Conservation (phyloP, 2,329 filamentous ascomycete species). For the Escovopsis sp. region DNA sequence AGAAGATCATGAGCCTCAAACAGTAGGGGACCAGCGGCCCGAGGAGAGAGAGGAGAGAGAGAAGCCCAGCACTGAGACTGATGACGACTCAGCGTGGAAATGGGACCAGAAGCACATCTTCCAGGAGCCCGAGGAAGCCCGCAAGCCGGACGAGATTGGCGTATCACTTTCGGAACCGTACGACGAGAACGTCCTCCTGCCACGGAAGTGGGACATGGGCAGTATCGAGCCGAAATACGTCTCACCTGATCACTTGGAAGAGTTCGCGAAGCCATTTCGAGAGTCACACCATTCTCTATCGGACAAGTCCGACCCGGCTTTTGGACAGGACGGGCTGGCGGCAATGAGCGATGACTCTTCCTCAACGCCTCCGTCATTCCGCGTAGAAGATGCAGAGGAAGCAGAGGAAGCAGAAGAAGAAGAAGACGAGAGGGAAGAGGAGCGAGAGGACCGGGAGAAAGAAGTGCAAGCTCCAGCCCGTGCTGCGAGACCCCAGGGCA, state of each 20-base stretch:
- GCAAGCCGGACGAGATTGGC: slow-evolving; percentile 1
- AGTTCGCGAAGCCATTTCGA: slow-evolving; percentile 28
- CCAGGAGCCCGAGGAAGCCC: not conserved
- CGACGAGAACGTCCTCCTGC: slow-evolving; percentile 30
- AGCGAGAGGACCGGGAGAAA: no score
- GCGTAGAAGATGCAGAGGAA: no score
- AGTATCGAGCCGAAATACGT: slow-evolving; percentile 31
- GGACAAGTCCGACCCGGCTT: slow-evolving; percentile 25
- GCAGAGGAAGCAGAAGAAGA: no score
- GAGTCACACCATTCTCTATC: slow-evolving; percentile 25
- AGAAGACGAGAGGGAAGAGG: no score
- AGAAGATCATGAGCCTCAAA: not conserved
- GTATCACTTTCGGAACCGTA: slow-evolving; percentile 14
- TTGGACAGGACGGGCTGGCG: not conserved
- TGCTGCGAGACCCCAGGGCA: not conserved
- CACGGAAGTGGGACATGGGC: slow-evolving; percentile 27
- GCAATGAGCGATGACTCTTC: not conserved
- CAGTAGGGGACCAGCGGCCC: not conserved
- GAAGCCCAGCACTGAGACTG: not conserved
- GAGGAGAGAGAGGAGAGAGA: not conserved
- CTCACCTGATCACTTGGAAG: slow-evolving; percentile 25
- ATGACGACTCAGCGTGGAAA: not conserved
- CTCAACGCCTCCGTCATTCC: no score
- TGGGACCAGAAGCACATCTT: not conserved
- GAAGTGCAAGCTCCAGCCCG: not conserved